Evolutionary conservation across 108 stramenopile genomes (phyloP).

Genomic region (Licmophora abbreviata): DNA sequence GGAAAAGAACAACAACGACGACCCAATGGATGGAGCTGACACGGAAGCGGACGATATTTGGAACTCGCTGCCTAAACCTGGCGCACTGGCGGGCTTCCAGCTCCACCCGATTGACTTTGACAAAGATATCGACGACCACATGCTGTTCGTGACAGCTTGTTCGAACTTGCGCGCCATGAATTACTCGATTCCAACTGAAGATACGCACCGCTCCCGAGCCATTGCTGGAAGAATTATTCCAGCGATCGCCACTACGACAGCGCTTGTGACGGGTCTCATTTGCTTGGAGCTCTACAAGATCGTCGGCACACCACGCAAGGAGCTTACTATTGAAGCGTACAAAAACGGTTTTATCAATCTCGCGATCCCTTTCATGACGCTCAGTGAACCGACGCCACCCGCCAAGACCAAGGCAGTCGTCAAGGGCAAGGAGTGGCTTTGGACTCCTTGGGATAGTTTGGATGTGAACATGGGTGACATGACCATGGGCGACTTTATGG

Average conservation of each 20-base stretch:
- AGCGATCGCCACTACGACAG: conserved; percentile 98
- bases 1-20: conserved; percentile 34
- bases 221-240: conserved; percentile 99
- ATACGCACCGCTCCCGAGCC: conserved; percentile 93
- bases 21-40: conserved; percentile 38
- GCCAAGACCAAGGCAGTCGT: conserved; percentile 75
- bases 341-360: conserved; percentile 93
- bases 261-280: conserved; percentile 94
- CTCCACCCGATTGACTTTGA: conserved; percentile 93
- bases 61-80: conserved; percentile 63
- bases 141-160: conserved; percentile 94
- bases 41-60: conserved; percentile 53
- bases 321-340: conserved; percentile 88
- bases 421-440: conserved; percentile 91
- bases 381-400: conserved; percentile 87
- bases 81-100: conserved; percentile 84
- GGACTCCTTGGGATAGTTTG: conserved; percentile 96
- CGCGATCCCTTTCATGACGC: conserved; percentile 96
- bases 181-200: conserved; percentile 96
- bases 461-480: conserved; percentile 82
- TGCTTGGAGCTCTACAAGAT: conserved; percentile 97
- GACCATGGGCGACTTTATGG: conserved; percentile 89
- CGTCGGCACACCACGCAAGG: conserved; percentile 78
- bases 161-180: conserved; percentile 94
- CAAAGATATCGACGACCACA: conserved; percentile 96